Evolutionary conservation across 805 yeast species (phyloP).

Genomic region (Kodamaea neixiangensis): DNA sequence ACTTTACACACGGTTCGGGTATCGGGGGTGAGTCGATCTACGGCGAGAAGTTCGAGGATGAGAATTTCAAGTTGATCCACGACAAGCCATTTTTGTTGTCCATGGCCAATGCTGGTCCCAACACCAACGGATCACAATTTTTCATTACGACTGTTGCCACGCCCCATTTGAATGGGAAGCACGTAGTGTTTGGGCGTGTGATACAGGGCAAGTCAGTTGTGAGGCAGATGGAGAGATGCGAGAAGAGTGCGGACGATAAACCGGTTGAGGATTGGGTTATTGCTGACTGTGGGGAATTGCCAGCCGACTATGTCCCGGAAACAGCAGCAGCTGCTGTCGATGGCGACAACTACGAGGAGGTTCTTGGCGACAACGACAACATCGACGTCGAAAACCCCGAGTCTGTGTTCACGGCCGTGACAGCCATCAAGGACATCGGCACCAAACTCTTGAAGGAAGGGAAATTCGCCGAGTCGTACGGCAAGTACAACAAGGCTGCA

Average conservation of each 20-base stretch:
- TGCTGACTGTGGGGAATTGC: slow-evolving; percentile 75
- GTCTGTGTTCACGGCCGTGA: slow-evolving; percentile 66
- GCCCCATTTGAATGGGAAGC: slow-evolving; percentile 94
- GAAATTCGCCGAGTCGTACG: slow-evolving; percentile 54
- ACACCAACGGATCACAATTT: slow-evolving; percentile 95
- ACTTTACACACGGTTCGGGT: slow-evolving; percentile 49
- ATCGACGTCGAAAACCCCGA: slow-evolving; percentile 62
- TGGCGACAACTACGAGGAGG: slow-evolving; percentile 78
- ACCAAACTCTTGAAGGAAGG: slow-evolving; percentile 72
- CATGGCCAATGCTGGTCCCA: slow-evolving; percentile 97
- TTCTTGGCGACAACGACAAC: slow-evolving; percentile 69
- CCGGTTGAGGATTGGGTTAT: slow-evolving; percentile 74
- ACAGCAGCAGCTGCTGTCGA: slow-evolving; percentile 57
- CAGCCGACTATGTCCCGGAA: slow-evolving; percentile 56
- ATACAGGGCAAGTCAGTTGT: slow-evolving; percentile 77
- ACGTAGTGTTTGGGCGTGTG: slow-evolving; percentile 93
- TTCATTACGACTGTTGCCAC: slow-evolving; percentile 91
- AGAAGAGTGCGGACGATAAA: slow-evolving; percentile 65
- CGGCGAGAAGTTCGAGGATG: slow-evolving; percentile 77
- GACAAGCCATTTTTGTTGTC: slow-evolving; percentile 85
- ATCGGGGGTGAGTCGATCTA: slow-evolving; percentile 48
- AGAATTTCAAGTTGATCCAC: slow-evolving; percentile 74
- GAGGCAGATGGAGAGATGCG: slow-evolving; percentile 70
- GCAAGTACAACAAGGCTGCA: slow-evolving; percentile 73
- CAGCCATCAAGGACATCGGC: slow-evolving; percentile 72